A percentile compares a stretch with the other conserved stretches of the same genome.
These are phyloP conservation scores for Suillus fuscotomentosus DNA, from an alignment of 768 basidiomycete species.

Conservation along the genomic window DNA sequence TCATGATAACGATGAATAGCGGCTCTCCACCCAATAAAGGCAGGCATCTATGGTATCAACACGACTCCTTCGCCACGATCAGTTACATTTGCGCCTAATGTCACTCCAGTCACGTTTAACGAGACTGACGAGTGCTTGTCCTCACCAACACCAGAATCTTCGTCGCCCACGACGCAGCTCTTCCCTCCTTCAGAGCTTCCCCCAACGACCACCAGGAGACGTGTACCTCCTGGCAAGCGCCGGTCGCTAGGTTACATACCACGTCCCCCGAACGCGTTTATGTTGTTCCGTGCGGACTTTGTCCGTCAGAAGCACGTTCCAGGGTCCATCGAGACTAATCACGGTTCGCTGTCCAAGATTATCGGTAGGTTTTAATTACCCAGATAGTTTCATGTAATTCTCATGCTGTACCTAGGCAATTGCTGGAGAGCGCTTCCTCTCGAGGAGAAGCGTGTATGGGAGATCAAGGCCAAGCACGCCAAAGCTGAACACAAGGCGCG, in stretches of 20 bases:
- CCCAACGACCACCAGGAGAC: conserved; percentile 40
- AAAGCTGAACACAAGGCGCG: conserved; percentile 68
- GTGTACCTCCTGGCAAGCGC: conserved; percentile 60
- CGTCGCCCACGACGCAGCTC: conserved; percentile 38
- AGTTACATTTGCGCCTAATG: conserved; percentile 64
- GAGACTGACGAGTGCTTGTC: conserved; percentile 31
- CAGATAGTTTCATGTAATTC: not conserved
- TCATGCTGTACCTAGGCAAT: conserved; percentile 29
- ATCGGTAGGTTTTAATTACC: conserved; percentile 27
- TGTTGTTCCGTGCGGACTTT: conserved; percentile 37
- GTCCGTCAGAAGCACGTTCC: conserved; percentile 47
- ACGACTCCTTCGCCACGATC: conserved; percentile 39
- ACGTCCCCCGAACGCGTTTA: conserved; percentile 33
- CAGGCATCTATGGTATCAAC: conserved; percentile 52
- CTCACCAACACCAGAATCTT: conserved; percentile 23
- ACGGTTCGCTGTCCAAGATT: conserved; percentile 49
- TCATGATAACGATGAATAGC: not conserved
- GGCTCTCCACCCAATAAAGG: conserved; percentile 42
- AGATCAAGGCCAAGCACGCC: conserved; percentile 66
- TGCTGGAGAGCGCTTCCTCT: conserved; percentile 70
- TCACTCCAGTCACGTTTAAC: conserved; percentile 53
- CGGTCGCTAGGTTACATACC: conserved; percentile 47
- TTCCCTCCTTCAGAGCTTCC: conserved; percentile 54
- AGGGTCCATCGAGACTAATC: conserved; percentile 49
- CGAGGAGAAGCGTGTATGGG: conserved; percentile 73